A percentile compares a stretch with the other conserved stretches of the same genome.
phyloP scores from a whole-genome alignment of 768 basidiomycete genomes.

The Boletus bicolor region DNA sequence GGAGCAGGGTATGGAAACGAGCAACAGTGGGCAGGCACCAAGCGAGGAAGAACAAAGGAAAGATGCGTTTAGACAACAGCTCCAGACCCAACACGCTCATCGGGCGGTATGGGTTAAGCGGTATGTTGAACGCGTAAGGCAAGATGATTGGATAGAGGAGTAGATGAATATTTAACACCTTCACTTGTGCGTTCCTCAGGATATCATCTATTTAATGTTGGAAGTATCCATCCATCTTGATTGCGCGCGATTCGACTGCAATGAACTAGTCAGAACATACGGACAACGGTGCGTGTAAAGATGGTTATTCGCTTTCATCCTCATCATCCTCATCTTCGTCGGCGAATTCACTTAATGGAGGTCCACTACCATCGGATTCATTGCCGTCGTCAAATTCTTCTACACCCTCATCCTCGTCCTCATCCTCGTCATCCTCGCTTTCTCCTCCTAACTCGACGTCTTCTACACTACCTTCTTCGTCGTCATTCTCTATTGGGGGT shows the following conservation, averaged over 20 bases:
- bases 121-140: constrained; percentile 63
- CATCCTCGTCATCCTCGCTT: constrained; percentile 53
- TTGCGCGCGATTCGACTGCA: neutral
- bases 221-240: constrained; percentile 1
- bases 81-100: constrained; percentile 47
- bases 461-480: constrained; percentile 73
- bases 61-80: constrained; percentile 35
- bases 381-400: constrained; percentile 41
- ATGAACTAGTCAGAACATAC: neutral
- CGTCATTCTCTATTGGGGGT: constrained; percentile 58
- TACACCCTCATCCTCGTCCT: constrained; percentile 41
- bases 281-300: neutral
- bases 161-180: constrained; percentile 19
- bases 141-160: constrained; percentile 70
- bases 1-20: constrained; percentile 24
- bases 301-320: constrained; percentile 47
- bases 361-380: constrained; percentile 40
- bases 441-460: constrained; percentile 72
- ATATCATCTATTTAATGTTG: constrained; percentile 5
- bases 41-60: constrained; percentile 32
- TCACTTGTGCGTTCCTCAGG: neutral
- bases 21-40: constrained; percentile 31
- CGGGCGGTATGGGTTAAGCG: constrained; percentile 60
- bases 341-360: constrained; percentile 47
- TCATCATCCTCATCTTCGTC: constrained; percentile 59